Evolutionary conservation across 768 basidiomycete species (phyloP).

Genomic region (Ramaria rubella): DNA sequence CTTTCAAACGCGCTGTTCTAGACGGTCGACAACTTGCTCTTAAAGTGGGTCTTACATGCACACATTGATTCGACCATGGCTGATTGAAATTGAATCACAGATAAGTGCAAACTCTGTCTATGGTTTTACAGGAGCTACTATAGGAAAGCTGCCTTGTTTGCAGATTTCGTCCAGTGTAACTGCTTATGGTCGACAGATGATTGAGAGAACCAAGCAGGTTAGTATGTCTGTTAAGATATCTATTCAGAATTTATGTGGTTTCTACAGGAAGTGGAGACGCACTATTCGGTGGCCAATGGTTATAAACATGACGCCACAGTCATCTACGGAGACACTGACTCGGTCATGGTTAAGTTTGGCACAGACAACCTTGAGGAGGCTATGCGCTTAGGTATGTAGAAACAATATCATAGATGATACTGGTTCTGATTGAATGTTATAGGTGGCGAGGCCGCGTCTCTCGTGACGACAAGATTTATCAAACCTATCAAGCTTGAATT

Average conservation of each 20-base stretch:
- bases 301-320: constrained; percentile 84
- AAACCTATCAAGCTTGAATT: constrained; percentile 98
- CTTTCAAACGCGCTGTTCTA: constrained; percentile 93
- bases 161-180: constrained; percentile 94
- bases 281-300: constrained; percentile 82
- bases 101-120: constrained; percentile 99
- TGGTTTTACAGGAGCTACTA: constrained; percentile 95
- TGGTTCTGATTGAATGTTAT: constrained; percentile 5
- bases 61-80: background rate
- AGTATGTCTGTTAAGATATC: constrained; percentile 13
- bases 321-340: constrained; percentile 98
- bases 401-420: background rate
- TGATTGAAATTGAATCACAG: constrained; percentile 33
- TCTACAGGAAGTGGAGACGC: constrained; percentile 75
- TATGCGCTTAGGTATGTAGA: constrained; percentile 75
- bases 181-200: constrained; percentile 98
- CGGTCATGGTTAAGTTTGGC: constrained; percentile 97
- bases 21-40: constrained; percentile 96
- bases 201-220: constrained; percentile 90
- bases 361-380: constrained; percentile 78
- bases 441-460: constrained; percentile 90
- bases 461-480: constrained; percentile 86
- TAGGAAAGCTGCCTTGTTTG: constrained; percentile 94
- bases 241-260: background rate
- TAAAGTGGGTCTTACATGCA: constrained; percentile 49